Evolutionary conservation across 2,329 filamentous ascomycete species (phyloP), one percentile per base, ranked within the genome.

Genomic region (Chrysoporthe puriensis): DNA sequence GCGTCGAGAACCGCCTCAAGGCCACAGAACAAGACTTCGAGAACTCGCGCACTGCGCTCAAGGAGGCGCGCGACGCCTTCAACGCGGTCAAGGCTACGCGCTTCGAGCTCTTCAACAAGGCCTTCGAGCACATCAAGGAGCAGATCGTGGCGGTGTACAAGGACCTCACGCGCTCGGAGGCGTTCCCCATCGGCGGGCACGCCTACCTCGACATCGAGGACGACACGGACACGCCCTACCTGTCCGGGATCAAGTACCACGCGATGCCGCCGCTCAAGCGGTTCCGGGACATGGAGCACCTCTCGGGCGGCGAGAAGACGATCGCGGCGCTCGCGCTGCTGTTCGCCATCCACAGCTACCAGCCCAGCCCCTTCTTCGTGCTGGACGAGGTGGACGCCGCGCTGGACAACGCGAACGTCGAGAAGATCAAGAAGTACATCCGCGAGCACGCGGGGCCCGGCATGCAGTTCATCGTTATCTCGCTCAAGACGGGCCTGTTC

Each of bases 391-490:
- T 99, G 16, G 96, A 99, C 77, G 96, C 96, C 11, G 96, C 96
- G 52, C 86, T 99, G n/a, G 96, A 99, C 77, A 97, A 97, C 76
- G 94, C 95, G 69, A 99, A 99, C 74, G 96, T 98, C 7, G 91
- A 93, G 73, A 94, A 96, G 77, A 94, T 99, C 79, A 96, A 95
- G 72, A 96, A 96, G 79, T 99, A 99, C 76, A 97, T 99, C 70
- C 88, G 91, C 48, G 93, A 97, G 75, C 94, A 99, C 79, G 92
- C 94, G 0, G 93, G 93, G 0, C 96, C 96, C 1, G 96, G 96
- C 16, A 98, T 98, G 94, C 96, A 99, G 79, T 99, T 99, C 74
- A 96, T 99, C 70, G 96, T 99, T 72, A 99, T 99, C 79, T 94
- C 90, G 81, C 85, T 99, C 77, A 99, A 99, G 86, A 92, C 94